Conservation (phyloP, 768 basidiomycete species). For the Strobilomyces dryophilus region DNA sequence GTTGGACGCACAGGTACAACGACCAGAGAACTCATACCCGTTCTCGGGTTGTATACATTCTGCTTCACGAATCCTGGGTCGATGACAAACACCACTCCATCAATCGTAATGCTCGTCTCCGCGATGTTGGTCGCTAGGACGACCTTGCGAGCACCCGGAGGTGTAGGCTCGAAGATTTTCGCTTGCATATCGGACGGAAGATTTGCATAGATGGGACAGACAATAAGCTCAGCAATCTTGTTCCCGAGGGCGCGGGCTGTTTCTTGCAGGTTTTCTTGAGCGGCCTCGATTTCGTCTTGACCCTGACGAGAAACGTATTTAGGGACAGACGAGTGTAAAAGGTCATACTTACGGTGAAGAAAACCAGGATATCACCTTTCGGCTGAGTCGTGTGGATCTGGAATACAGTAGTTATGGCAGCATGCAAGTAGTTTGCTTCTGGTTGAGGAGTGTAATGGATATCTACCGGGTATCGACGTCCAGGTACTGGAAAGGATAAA, state of each 20-base stretch:
- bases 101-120: slow-evolving; percentile 99
- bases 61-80: slow-evolving; percentile 99
- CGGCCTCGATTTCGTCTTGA: slow-evolving; percentile 98
- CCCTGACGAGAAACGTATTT: slow-evolving; percentile 42
- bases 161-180: slow-evolving; percentile 99
- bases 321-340: not conserved
- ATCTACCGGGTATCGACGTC: slow-evolving; percentile 95
- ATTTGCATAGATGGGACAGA: slow-evolving; percentile 98
- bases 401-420: slow-evolving; percentile 97
- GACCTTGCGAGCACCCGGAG: slow-evolving; percentile 93
- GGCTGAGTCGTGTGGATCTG: slow-evolving; percentile 99
- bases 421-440: slow-evolving; percentile 98
- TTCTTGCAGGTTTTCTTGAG: slow-evolving; percentile 93
- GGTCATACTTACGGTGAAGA: slow-evolving; percentile 70
- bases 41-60: slow-evolving; percentile 96
- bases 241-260: slow-evolving; percentile 93
- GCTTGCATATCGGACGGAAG: slow-evolving; percentile 99
- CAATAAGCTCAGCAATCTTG: slow-evolving; percentile 89
- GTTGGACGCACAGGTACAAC: slow-evolving; percentile 82
- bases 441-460: slow-evolving; percentile 99
- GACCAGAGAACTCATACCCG: slow-evolving; percentile 95
- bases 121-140: slow-evolving; percentile 99
- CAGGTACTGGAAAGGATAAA: slow-evolving; percentile 64
- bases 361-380: slow-evolving; percentile 95
- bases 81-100: slow-evolving; percentile 98